Base-by-base conservation (phyloP, 208 protist genomes). In the Acanthamoeba lenticulata region DNA sequence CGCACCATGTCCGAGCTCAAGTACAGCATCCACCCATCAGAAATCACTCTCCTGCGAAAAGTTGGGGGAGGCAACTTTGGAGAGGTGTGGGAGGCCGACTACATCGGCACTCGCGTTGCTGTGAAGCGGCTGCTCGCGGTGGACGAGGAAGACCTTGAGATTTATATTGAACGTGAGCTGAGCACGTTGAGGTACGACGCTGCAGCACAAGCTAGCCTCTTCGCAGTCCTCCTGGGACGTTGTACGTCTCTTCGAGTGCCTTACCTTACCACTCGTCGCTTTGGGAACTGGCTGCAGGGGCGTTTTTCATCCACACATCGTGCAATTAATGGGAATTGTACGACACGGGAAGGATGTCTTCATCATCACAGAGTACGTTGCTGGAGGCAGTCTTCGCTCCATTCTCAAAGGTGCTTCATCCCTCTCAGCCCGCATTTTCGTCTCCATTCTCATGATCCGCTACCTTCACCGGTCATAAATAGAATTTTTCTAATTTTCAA, bases 241-340 rank as follows among this genome's bases (percentile, higher is more conserved):
- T 9, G 19, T 74, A 15, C 11, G 27, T 74, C 11, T 27, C 34
- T 6, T 15, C 34, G 17, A 40, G 32, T 9, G 11, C 29, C 67
- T 77, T 7, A 45, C 15, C 38, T n/a, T 77, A 11, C 67, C 11
- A 52, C 42, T 83, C 77, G n/a, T 32, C 40, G 24, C 5, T 52
- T 55, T 86, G 6, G 27, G 9, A 44, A 34, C 29, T 1, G 5
- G 36, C 36, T 24, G 24, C 86, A 92, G 86, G 49, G 60, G 86
- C 55, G 40, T 92, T 9, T 74, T 65, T 60, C 89, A 93, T 57
- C 89, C 89, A 77, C 38, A 93, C 89, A 79, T 93, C 34, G 89
- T 93, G 9, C 89, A 93, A 40, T 42, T 93, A 27, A 93, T 93
- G 60, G 89, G 89, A 45, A 44, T 92, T 36, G 34, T 40, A 11